Evolutionary conservation across 75 land plant genomes (phyloP), one percentile per base, ranked within the genome.

Genomic region (Larix kaempferi): DNA sequence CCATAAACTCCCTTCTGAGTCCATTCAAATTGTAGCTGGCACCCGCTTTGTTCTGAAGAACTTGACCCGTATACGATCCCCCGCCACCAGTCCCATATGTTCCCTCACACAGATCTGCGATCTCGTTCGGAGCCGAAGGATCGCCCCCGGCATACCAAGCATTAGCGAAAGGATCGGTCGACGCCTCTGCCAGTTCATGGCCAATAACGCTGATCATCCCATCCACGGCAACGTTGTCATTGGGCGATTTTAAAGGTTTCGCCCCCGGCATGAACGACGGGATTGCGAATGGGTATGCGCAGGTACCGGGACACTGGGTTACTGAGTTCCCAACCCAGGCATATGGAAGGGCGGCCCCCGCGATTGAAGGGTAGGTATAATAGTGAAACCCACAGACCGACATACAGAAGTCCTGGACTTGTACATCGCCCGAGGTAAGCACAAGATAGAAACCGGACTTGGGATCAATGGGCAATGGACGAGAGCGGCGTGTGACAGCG

Each of bases 351-450:
- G 90, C 84, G 83, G 88, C 87, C 15, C 91, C 93, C 13, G 83
- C 88, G 17, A 91, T 87, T 17, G 93, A 89, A 1, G 93, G 95
- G 88, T 86, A 91, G 6, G 91, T 91, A 75, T 89, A 91, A 79
- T 82, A 87, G 66, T 93, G 95, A 77, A 84, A 87, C 49, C 93
- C 95, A 74, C 93, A 91, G 7, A 84, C 87, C 14, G 77, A 75
- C 37, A 82, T 60, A 75, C 96, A 93, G 78, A 93, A 93, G 56
- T 88, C 88, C 59, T 89, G 82, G 26, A 93, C 89, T 71, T 76
- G 77, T 60, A 93, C 96, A 78, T 93, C 96, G 11, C 58, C 71
- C 12, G 93, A 82, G 8, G 96, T 91, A 35, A 88, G 84, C 23
- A 93, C 56, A 23, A 93, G 81, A 82, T 93, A 93, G 57, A 93